Conservation (phyloP, 441 rosid genomes). For the Dalechampia spathulata region DNA sequence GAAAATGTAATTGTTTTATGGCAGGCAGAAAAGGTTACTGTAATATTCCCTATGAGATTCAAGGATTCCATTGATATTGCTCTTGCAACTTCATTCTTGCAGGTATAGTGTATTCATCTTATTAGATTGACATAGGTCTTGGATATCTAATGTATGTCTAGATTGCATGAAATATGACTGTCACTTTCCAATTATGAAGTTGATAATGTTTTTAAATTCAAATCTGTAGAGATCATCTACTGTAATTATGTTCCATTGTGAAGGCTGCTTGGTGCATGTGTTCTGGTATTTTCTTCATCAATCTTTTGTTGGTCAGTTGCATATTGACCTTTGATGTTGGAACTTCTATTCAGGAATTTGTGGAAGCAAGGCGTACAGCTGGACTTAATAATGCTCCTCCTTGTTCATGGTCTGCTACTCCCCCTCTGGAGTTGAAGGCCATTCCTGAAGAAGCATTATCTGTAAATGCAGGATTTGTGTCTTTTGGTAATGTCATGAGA, state of each 20-base stretch:
- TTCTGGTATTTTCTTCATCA: not conserved
- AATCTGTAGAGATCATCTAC: not conserved
- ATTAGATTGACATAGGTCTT: not conserved
- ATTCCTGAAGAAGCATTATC: slow-evolving; percentile 66
- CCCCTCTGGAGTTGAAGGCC: slow-evolving; percentile 66
- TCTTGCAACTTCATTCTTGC: slow-evolving; percentile 84
- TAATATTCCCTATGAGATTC: slow-evolving; percentile 93
- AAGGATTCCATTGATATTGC: slow-evolving; percentile 69
- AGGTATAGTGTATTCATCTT: slow-evolving; percentile 36
- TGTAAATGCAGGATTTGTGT: slow-evolving; percentile 91
- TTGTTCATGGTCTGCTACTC: slow-evolving; percentile 72
- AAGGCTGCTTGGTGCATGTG: not conserved
- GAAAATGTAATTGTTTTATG: slow-evolving; percentile 9
- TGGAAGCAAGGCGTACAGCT: slow-evolving; percentile 78
- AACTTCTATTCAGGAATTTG: slow-evolving; percentile 58
- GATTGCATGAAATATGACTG: not conserved
- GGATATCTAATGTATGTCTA: not conserved
- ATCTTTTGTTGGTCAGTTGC: slow-evolving; percentile 1
- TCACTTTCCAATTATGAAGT: not conserved
- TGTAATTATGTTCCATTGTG: not conserved
- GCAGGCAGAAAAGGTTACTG: slow-evolving; percentile 80
- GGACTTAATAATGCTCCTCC: slow-evolving; percentile 82
- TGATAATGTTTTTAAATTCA: not conserved
- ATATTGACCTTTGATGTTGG: slow-evolving; percentile 2
- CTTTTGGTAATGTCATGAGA: slow-evolving; percentile 57